Percentiles rank a stretch among this genome's conserved stretches.
Conservation (phyloP, 768 basidiomycete genomes). For the Phlegmacium glaucopus region DNA sequence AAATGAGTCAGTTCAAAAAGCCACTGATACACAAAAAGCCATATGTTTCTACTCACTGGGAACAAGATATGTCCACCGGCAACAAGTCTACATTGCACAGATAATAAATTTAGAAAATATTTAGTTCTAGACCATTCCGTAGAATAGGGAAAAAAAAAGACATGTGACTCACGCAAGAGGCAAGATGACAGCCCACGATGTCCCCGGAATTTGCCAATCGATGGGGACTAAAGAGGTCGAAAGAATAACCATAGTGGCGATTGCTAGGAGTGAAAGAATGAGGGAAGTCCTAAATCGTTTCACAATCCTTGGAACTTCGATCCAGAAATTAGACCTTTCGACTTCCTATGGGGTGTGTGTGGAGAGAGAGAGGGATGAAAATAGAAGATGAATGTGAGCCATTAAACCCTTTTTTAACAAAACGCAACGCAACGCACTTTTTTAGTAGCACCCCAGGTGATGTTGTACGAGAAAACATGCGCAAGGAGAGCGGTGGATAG, state of each 20-base stretch:
- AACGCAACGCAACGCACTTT: slow-evolving; percentile 36
- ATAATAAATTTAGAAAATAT: slow-evolving; percentile 3
- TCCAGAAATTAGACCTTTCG: slow-evolving; percentile 86
- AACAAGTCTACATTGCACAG: slow-evolving; percentile 43
- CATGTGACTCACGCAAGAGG: slow-evolving; percentile 60
- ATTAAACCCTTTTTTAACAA: neutral
- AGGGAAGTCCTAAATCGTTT: slow-evolving; percentile 74
- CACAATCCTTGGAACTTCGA: slow-evolving; percentile 82
- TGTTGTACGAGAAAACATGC: slow-evolving; percentile 74
- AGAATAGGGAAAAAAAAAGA: neutral
- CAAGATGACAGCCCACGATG: slow-evolving; percentile 72
- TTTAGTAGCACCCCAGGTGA: slow-evolving; percentile 74
- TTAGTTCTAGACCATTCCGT: slow-evolving; percentile 1
- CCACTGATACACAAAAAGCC: neutral
- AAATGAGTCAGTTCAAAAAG: slow-evolving; percentile 7
- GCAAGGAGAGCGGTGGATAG: slow-evolving; percentile 62
- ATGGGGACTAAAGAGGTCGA: slow-evolving; percentile 49
- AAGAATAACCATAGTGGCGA: slow-evolving; percentile 57
- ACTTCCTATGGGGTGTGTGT: slow-evolving; percentile 61
- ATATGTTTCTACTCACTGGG: slow-evolving; percentile 48
- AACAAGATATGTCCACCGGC: slow-evolving; percentile 66
- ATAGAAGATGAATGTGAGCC: neutral
- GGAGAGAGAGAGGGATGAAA: too few relatives aligned
- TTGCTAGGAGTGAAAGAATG: slow-evolving; percentile 45
- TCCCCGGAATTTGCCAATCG: slow-evolving; percentile 60